A percentile compares a stretch with the other conserved stretches of the same genome.
These are phyloP conservation scores for Chrysosphaeria jannelii DNA, from an alignment of 2,329 filamentous ascomycete genomes.

Conservation along the genomic window DNA sequence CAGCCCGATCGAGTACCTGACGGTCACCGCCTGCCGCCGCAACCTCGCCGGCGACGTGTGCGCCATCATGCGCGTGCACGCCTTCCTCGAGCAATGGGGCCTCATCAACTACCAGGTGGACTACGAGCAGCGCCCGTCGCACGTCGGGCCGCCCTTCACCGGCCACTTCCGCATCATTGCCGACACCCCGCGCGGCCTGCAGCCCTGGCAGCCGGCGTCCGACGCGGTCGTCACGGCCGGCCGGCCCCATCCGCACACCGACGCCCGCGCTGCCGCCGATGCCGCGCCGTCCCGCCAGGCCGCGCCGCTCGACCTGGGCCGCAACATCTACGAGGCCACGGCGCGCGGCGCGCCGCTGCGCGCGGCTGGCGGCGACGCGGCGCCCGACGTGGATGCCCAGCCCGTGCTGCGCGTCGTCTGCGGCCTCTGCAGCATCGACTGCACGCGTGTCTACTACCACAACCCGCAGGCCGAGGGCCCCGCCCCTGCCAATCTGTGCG, in stretches of 20 bases:
- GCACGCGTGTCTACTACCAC: slow-evolving; percentile 33
- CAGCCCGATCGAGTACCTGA: slow-evolving; percentile 87
- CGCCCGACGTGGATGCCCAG: slow-evolving; percentile 25
- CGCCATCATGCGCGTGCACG: slow-evolving; percentile 95
- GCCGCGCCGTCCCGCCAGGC: slow-evolving; percentile 45
- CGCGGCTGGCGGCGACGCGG: slow-evolving; percentile 42
- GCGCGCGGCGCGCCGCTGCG: slow-evolving; percentile 51
- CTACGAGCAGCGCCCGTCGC: slow-evolving; percentile 77
- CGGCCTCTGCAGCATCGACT: slow-evolving; percentile 77
- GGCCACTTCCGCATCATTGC: slow-evolving; percentile 91
- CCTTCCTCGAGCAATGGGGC: slow-evolving; percentile 95
- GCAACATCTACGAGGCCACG: slow-evolving; percentile 84
- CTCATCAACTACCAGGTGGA: slow-evolving; percentile 99
- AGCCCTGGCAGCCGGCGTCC: slow-evolving; percentile 78
- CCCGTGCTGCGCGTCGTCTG: slow-evolving; percentile 47
- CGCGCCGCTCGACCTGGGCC: slow-evolving; percentile 70
- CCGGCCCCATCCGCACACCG: slow-evolving; percentile 33
- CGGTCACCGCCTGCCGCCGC: slow-evolving; percentile 78
- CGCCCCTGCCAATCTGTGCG: slow-evolving; percentile 52
- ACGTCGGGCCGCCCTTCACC: slow-evolving; percentile 86
- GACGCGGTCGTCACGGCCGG: slow-evolving; percentile 35
- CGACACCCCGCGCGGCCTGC: slow-evolving; percentile 79
- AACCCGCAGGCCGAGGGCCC: slow-evolving; percentile 24
- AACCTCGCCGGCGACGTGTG: slow-evolving; percentile 94
- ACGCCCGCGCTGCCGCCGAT: slow-evolving; percentile 35